phyloP scores from a whole-genome alignment of 257 asterid genomes.

The Nicotiana obtusifolia region DNA sequence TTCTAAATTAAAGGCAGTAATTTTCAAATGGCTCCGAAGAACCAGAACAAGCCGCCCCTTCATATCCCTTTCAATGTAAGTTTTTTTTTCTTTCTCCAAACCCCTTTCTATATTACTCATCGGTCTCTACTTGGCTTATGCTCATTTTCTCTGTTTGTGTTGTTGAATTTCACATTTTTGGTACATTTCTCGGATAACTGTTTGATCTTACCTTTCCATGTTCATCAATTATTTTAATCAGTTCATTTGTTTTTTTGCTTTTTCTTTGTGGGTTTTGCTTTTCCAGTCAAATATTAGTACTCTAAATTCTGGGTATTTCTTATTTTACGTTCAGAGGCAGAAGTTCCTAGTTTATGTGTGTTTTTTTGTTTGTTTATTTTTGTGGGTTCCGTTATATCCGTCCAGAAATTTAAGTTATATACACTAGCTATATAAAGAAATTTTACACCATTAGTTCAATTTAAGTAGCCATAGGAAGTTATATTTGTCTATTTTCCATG shows the following conservation, averaged over 20 bases:
- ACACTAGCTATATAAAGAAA: too few species aligned
- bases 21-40: slow-evolving; percentile 27
- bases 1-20: neutral
- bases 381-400: neutral
- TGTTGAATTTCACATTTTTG: neutral
- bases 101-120: neutral
- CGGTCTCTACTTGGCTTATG: neutral
- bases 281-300: neutral
- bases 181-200: neutral
- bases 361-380: neutral
- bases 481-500: too few species aligned
- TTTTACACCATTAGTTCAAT: too few species aligned
- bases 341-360: neutral
- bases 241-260: neutral
- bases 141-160: neutral
- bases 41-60: slow-evolving; percentile 30
- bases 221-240: too few species aligned
- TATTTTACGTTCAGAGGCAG: neutral
- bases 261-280: neutral
- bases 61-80: slow-evolving; percentile 33
- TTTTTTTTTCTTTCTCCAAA: neutral
- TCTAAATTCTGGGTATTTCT: neutral
- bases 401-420: neutral
- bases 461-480: too few species aligned
- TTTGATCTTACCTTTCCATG: neutral